These are phyloP conservation scores for Gynochthodes officinalis DNA, from an alignment of 257 asterid genomes.

Conservation along the genomic window DNA sequence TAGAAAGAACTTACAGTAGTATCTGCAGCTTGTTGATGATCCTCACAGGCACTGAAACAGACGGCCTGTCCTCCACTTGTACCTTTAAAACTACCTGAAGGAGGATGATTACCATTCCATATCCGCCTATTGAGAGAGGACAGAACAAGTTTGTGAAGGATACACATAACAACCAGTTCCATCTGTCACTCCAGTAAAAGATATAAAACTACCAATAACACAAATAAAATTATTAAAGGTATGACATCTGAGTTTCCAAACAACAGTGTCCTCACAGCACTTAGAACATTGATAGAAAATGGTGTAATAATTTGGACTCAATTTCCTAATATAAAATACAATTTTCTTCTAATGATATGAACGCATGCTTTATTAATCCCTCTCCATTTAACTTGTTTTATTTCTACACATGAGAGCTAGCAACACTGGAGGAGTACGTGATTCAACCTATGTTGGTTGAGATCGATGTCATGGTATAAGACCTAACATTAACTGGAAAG, in stretches of 20 bases:
- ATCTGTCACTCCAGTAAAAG: background rate
- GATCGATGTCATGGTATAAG: background rate
- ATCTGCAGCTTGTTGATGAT: slow-evolving; percentile 71
- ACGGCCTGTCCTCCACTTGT: slow-evolving; percentile 64
- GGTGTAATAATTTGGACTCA: background rate
- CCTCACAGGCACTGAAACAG: slow-evolving; percentile 78
- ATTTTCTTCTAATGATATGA: background rate
- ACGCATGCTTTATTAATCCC: background rate
- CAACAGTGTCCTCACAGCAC: background rate
- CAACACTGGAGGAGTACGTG: too few species aligned
- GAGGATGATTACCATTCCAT: slow-evolving; percentile 55
- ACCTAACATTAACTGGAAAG: background rate
- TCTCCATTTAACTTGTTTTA: background rate
- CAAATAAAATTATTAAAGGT: background rate
- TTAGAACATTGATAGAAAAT: background rate
- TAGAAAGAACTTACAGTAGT: slow-evolving; percentile 45
- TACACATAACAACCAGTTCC: background rate
- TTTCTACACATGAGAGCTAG: too few species aligned
- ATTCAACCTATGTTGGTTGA: background rate
- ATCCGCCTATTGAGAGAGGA: slow-evolving; percentile 26
- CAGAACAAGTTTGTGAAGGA: background rate
- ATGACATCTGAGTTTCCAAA: background rate
- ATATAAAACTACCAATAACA: too few species aligned
- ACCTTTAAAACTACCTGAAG: slow-evolving; percentile 44
- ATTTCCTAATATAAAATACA: background rate